Conservation (phyloP, 805 yeast species). For the Candida ipomoeae region DNA sequence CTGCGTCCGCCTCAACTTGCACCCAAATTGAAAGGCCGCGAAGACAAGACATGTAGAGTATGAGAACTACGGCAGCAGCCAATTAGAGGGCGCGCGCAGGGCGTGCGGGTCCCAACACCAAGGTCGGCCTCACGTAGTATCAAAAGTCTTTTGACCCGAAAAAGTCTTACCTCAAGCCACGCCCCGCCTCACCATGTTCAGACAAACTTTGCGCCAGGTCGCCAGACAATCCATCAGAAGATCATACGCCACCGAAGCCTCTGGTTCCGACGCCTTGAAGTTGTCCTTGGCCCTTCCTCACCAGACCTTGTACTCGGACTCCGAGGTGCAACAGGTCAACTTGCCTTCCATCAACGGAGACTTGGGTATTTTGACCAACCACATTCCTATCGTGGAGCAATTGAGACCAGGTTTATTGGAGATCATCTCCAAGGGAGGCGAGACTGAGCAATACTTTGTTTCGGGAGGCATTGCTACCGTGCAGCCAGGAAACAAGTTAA, state of each 20-base stretch:
- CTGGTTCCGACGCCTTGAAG: slow-evolving; percentile 64
- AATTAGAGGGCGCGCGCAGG: slow-evolving; percentile 27
- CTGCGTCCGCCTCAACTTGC: not conserved
- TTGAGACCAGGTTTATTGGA: slow-evolving; percentile 94
- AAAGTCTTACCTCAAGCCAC: slow-evolving; percentile 3
- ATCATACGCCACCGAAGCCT: slow-evolving; percentile 83
- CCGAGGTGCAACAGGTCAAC: slow-evolving; percentile 73
- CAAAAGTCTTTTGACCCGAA: slow-evolving; percentile 4
- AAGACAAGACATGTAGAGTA: not conserved
- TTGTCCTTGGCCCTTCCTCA: slow-evolving; percentile 91
- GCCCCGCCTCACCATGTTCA: slow-evolving; percentile 43
- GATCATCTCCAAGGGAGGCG: slow-evolving; percentile 72
- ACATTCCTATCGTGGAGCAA: slow-evolving; percentile 96
- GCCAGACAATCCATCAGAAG: slow-evolving; percentile 66
- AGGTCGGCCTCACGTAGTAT: slow-evolving; percentile 8
- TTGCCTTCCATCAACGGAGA: slow-evolving; percentile 94
- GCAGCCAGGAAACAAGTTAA: slow-evolving; percentile 87
- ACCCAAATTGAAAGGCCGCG: slow-evolving; percentile 1
- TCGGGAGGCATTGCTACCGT: slow-evolving; percentile 97
- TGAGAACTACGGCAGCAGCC: slow-evolving; percentile 16
- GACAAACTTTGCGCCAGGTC: slow-evolving; percentile 59
- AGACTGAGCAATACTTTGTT: slow-evolving; percentile 77
- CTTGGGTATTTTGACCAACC: slow-evolving; percentile 95
- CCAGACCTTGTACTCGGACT: slow-evolving; percentile 58
- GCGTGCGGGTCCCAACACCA: slow-evolving; percentile 18